These are phyloP conservation scores for Aspergillus bertholletiae DNA, from an alignment of 495 filamentous ascomycete species.

Conservation along the genomic window DNA sequence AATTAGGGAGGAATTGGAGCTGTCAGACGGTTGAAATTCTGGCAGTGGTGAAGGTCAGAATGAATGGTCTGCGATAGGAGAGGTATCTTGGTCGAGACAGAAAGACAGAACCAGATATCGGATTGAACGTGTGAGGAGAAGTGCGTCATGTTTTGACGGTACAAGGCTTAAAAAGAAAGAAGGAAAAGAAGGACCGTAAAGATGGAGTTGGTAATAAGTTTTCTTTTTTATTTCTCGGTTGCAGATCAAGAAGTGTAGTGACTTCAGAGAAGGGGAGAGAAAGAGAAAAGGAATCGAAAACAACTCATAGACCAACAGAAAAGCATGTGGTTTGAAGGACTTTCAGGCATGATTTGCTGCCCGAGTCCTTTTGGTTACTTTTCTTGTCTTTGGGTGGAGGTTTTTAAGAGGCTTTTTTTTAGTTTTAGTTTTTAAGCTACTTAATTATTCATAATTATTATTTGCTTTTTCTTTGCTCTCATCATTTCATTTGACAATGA, in stretches of 20 bases:
- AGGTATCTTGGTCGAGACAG: slow-evolving; percentile 7
- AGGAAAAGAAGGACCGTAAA: slow-evolving; percentile 4
- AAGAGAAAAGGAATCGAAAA: slow-evolving; percentile 3
- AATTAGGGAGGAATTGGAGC: slow-evolving; percentile 10
- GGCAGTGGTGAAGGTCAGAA: background rate
- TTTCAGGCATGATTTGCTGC: slow-evolving; percentile 3
- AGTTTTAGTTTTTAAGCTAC: background rate
- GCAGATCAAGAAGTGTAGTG: background rate
- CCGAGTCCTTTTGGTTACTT: background rate
- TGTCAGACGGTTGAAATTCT: slow-evolving; percentile 1
- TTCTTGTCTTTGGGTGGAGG: background rate
- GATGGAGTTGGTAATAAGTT: background rate
- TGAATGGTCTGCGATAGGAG: background rate
- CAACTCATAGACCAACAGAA: background rate
- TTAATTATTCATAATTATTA: background rate
- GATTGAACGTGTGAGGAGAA: slow-evolving; percentile 25
- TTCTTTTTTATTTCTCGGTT: background rate
- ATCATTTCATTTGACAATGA: background rate
- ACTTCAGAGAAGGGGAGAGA: slow-evolving; percentile 8
- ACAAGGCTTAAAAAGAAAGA: too few species aligned
- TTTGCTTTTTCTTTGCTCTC: background rate
- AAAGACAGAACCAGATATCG: slow-evolving; percentile 29
- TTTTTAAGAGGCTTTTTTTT: background rate
- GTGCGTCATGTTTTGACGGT: slow-evolving; percentile 48
- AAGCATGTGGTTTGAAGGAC: slow-evolving; percentile 1